Conservation (phyloP, 768 basidiomycete species). For the Auricularia cornea region DNA sequence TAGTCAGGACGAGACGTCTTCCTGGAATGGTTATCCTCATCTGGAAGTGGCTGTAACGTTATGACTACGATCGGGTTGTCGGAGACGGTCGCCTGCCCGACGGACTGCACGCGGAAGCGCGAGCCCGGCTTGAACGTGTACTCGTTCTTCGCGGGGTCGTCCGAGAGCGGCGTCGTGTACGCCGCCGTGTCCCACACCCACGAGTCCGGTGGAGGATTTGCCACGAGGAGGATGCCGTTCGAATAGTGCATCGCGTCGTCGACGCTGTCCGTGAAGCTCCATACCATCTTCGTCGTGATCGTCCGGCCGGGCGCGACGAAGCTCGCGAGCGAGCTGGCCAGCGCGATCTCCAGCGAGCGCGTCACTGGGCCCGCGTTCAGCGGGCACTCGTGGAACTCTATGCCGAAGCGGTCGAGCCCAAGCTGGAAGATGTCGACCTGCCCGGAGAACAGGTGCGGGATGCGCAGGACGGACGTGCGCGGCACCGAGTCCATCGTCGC, state of each 20-base stretch:
- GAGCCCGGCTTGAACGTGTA: background rate
- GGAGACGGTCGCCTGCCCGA: too few species aligned
- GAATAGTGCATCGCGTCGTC: slow-evolving; percentile 9
- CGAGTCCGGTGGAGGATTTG: background rate
- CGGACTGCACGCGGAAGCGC: background rate
- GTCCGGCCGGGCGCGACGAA: background rate
- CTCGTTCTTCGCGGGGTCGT: background rate
- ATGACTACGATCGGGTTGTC: too few species aligned
- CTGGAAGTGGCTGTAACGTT: too few species aligned
- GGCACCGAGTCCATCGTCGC: slow-evolving; percentile 8
- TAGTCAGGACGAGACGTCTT: too few species aligned
- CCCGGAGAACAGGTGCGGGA: slow-evolving; percentile 7
- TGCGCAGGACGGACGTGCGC: slow-evolving; percentile 5
- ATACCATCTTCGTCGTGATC: slow-evolving; percentile 11
- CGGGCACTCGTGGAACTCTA: background rate
- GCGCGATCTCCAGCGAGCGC: background rate
- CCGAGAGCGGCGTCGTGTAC: background rate
- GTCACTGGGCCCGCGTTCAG: background rate
- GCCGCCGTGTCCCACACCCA: background rate
- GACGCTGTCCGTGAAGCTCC: slow-evolving; percentile 8
- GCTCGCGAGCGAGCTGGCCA: background rate
- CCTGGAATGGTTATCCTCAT: too few species aligned
- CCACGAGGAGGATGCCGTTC: slow-evolving; percentile 10
- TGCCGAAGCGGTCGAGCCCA: slow-evolving; percentile 5
- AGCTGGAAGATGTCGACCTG: slow-evolving; percentile 9